These are phyloP conservation scores for Nemania abortiva DNA, from an alignment of 2,329 filamentous ascomycete genomes.

Conservation along the genomic window DNA sequence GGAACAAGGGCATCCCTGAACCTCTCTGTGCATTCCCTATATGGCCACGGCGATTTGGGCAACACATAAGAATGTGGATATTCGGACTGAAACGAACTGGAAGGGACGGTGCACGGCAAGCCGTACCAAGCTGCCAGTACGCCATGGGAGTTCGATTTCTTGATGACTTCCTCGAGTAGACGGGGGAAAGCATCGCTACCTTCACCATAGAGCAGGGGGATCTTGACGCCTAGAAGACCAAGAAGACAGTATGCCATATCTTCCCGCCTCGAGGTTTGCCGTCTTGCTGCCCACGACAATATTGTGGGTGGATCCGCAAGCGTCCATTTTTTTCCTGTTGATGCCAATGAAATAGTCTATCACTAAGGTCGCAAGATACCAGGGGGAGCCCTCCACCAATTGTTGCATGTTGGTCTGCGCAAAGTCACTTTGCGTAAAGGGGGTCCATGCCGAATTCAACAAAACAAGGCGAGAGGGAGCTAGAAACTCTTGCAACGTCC, in stretches of 20 bases:
- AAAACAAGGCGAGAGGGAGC: slow-evolving; percentile 19
- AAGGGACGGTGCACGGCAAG: neutral
- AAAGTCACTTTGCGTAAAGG: neutral
- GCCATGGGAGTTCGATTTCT: slow-evolving; percentile 24
- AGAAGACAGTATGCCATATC: slow-evolving; percentile 40
- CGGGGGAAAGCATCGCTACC: slow-evolving; percentile 16
- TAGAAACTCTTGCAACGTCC: slow-evolving; percentile 39
- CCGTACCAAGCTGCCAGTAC: slow-evolving; percentile 19
- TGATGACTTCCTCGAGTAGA: slow-evolving; percentile 27
- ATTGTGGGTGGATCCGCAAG: slow-evolving; percentile 23
- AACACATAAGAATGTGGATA: neutral
- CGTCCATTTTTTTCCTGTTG: neutral
- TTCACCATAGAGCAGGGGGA: slow-evolving; percentile 41
- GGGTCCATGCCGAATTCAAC: neutral
- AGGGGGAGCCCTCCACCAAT: too few relatives aligned
- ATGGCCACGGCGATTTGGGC: neutral
- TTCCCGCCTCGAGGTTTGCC: slow-evolving; percentile 34
- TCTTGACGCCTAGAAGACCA: slow-evolving; percentile 38
- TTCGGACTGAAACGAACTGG: neutral
- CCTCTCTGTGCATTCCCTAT: neutral
- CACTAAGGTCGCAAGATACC: neutral
- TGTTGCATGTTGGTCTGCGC: neutral
- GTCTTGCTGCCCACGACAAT: slow-evolving; percentile 37
- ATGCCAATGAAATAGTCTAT: neutral
- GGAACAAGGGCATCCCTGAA: neutral